Percentiles rank a stretch among this genome's conserved stretches.
Conservation (phyloP, 2,329 filamentous ascomycete species). For the Xylaria sp. region DNA sequence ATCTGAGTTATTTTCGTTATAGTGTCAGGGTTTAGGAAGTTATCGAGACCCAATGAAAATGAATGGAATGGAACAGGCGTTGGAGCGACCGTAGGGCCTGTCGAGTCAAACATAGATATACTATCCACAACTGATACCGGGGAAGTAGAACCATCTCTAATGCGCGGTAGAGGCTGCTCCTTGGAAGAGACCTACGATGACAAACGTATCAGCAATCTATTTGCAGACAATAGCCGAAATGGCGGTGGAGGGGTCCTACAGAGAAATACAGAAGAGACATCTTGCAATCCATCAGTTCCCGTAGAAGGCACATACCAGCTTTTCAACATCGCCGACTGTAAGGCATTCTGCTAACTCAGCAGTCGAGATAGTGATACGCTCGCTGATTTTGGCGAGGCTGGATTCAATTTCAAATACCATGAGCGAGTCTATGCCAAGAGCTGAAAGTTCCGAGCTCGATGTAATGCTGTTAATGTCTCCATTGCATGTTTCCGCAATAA, state of each 20-base stretch:
- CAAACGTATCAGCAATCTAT: background rate
- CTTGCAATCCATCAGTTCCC: conserved; percentile 3
- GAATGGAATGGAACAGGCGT: background rate
- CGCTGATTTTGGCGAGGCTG: conserved; percentile 21
- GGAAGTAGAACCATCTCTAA: background rate
- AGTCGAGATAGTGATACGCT: conserved; percentile 15
- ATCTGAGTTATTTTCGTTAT: conserved; percentile 1
- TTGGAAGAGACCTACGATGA: background rate
- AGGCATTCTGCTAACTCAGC: conserved; percentile 22
- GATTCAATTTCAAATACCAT: conserved; percentile 32
- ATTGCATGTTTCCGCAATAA: conserved; percentile 11
- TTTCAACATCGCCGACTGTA: conserved; percentile 33
- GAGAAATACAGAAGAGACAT: background rate
- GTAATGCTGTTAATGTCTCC: conserved; percentile 20
- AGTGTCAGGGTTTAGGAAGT: background rate
- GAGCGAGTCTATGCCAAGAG: conserved; percentile 29
- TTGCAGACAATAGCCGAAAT: background rate
- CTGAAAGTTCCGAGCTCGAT: conserved; percentile 24
- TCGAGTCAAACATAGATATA: background rate
- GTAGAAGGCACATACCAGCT: conserved; percentile 28
- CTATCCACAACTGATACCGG: background rate
- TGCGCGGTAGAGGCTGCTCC: background rate
- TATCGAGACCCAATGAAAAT: background rate
- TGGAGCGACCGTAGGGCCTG: background rate
- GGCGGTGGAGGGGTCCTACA: background rate